Evolutionary conservation across 2,329 filamentous ascomycete genomes (phyloP), one percentile per base, ranked within the genome.

Genomic region (Fusarium bactridioides): DNA sequence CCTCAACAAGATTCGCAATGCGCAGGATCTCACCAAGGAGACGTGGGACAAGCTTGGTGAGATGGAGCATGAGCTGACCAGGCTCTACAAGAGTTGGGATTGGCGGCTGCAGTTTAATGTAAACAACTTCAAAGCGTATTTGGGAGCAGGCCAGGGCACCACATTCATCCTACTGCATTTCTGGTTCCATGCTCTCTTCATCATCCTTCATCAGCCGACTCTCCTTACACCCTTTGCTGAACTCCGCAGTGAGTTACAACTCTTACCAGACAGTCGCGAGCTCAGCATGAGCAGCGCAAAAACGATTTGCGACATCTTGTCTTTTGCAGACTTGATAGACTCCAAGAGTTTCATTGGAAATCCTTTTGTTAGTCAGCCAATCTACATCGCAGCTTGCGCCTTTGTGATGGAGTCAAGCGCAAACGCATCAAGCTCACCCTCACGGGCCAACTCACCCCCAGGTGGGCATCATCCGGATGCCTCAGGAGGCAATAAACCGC

Each of bases 351-450:
- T 95, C 62, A 91, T 95, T 38, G 93, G 94, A 3, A 97, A 96
- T 67, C 94, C 94, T 0, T 97, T 97, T 73, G 96, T 93, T 0
- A 94, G 92, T 53, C 94, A 97, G 80, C 94, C 94, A 0, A 97
- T 97, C 77, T 97, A 97, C 76, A 95, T 97, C 67, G 94, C 94
- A 2, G 94, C 94, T 2, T 97, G 94, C 78, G 94, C 94, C 0
- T 97, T 97, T 75, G 83, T 97, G 21, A 94, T 94, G 83, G 94
- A 97, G 78, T 94, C 93, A 9, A 91, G 90, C 7, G 88, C 92
- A 19, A 91, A 90, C 69, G 91, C 91, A 27, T 92, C 92, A 0
- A 89, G 75, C 37, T 91, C 64, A 86, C 90, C 25, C 79, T 91
- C 33, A 1, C 86, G 90, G 60, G 89, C 90, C 40, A 79, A 83